A percentile compares a stretch with the other conserved stretches of the same genome.
Conservation (phyloP, 1,284 basidiomycete genomes). For the Boletellus deceptivus region DNA sequence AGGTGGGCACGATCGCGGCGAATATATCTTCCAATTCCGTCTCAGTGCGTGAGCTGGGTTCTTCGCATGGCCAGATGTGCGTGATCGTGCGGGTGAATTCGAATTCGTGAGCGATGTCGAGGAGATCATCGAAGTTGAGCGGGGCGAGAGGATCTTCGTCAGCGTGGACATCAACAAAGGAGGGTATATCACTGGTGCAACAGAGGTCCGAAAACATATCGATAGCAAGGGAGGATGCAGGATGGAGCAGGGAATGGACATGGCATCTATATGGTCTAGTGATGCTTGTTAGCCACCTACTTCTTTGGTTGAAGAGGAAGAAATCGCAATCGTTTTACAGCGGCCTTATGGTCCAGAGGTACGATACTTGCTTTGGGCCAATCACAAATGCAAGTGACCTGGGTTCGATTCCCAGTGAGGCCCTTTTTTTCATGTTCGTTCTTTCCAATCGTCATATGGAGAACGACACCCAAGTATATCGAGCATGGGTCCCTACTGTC, state of each 20-base stretch:
- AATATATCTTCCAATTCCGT: slow-evolving; percentile 23
- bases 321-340: neutral
- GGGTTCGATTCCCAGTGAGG: slow-evolving; percentile 51
- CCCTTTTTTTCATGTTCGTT: slow-evolving; percentile 22
- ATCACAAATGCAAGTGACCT: slow-evolving; percentile 44
- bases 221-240: slow-evolving; percentile 7
- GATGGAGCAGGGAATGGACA: neutral
- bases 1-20: slow-evolving; percentile 7
- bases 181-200: slow-evolving; percentile 3
- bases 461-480: no score
- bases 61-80: slow-evolving; percentile 24
- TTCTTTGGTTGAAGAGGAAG: neutral
- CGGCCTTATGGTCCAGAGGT: slow-evolving; percentile 48
- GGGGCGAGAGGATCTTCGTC: slow-evolving; percentile 5
- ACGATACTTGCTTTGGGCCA: slow-evolving; percentile 52
- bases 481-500: no score
- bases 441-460: neutral
- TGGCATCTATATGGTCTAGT: neutral
- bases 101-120: slow-evolving; percentile 32
- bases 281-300: slow-evolving; percentile 21
- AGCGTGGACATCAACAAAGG: neutral
- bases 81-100: slow-evolving; percentile 26
- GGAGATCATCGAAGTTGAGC: slow-evolving; percentile 29
- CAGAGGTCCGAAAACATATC: slow-evolving; percentile 25
- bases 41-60: slow-evolving; percentile 9